phyloP scores from a whole-genome alignment of 2,329 filamentous ascomycete genomes.

The Talaromyces sp. region DNA sequence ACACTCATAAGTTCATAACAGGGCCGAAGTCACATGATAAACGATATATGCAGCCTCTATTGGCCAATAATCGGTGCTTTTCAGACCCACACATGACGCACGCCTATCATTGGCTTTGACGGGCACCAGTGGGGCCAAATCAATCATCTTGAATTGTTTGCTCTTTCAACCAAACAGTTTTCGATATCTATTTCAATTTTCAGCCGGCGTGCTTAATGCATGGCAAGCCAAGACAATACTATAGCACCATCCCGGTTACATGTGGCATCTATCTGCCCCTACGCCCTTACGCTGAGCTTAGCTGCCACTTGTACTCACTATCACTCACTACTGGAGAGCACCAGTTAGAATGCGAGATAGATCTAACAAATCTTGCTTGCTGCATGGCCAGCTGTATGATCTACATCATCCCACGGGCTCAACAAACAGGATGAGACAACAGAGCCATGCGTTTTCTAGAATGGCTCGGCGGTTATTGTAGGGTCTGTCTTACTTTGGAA shows the following conservation, averaged over 20 bases:
- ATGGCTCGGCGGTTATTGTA: not conserved
- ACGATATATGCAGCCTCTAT: not conserved
- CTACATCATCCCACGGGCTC: too few relatives aligned
- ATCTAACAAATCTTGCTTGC: too few relatives aligned
- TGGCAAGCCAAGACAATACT: not conserved
- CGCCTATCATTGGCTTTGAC: not conserved
- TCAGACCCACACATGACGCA: too few relatives aligned
- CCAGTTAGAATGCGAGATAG: too few relatives aligned
- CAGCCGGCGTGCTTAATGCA: not conserved
- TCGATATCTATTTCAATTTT: too few relatives aligned
- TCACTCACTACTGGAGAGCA: too few relatives aligned
- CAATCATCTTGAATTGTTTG: not conserved
- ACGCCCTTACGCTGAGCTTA: not conserved
- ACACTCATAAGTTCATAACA: too few relatives aligned
- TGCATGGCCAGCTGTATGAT: too few relatives aligned
- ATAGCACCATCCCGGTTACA: not conserved
- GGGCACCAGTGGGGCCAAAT: not conserved
- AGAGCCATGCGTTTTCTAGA: not conserved
- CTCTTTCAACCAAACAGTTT: not conserved
- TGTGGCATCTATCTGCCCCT: not conserved
- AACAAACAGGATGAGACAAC: not conserved
- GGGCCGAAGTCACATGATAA: not conserved
- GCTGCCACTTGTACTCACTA: too few relatives aligned
- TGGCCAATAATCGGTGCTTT: not conserved
- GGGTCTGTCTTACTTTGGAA: not conserved